phyloP scores from a whole-genome alignment of 371 early-diverging fungal genomes.

The Blastocladiella emersonii region DNA sequence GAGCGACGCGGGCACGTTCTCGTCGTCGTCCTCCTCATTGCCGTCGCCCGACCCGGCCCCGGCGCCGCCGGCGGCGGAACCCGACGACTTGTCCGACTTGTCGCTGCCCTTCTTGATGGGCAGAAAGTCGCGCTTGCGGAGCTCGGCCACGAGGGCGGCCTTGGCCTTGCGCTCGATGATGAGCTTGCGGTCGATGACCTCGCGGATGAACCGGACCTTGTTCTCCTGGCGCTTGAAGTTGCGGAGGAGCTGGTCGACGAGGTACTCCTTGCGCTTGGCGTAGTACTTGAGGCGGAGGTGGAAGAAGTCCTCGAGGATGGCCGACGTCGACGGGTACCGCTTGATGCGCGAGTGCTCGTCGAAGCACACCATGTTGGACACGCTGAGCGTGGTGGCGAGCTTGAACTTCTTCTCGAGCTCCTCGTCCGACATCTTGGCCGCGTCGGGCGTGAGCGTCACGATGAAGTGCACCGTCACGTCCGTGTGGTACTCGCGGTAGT shows the following conservation, averaged over 20 bases:
- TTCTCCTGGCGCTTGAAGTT: slow-evolving; percentile 75
- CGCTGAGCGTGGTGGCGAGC: slow-evolving; percentile 50
- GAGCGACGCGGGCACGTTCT: slow-evolving; percentile 11
- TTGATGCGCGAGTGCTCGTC: slow-evolving; percentile 80
- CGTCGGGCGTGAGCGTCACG: slow-evolving; percentile 54
- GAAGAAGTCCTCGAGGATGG: slow-evolving; percentile 90
- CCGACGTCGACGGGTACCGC: slow-evolving; percentile 65
- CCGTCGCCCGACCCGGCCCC: no score
- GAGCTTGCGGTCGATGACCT: slow-evolving; percentile 76
- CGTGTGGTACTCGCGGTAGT: slow-evolving; percentile 70
- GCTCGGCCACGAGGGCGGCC: slow-evolving; percentile 60
- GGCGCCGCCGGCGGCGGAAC: slow-evolving; percentile 20
- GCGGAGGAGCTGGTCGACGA: slow-evolving; percentile 38
- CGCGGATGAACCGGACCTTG: slow-evolving; percentile 84
- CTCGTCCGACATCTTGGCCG: slow-evolving; percentile 55
- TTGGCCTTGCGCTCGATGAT: slow-evolving; percentile 78
- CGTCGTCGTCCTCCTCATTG: slow-evolving; percentile 14
- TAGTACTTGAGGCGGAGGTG: slow-evolving; percentile 77
- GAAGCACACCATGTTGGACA: slow-evolving; percentile 95
- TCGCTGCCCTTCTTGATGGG: slow-evolving; percentile 33
- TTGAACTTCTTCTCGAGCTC: slow-evolving; percentile 79
- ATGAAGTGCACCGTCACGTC: slow-evolving; percentile 70
- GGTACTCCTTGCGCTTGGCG: slow-evolving; percentile 81
- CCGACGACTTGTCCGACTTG: slow-evolving; percentile 12
- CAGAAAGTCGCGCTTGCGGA: slow-evolving; percentile 55